phyloP scores from a whole-genome alignment of 176 grass and related monocot genomes.

The Saccharum spontaneum region DNA sequence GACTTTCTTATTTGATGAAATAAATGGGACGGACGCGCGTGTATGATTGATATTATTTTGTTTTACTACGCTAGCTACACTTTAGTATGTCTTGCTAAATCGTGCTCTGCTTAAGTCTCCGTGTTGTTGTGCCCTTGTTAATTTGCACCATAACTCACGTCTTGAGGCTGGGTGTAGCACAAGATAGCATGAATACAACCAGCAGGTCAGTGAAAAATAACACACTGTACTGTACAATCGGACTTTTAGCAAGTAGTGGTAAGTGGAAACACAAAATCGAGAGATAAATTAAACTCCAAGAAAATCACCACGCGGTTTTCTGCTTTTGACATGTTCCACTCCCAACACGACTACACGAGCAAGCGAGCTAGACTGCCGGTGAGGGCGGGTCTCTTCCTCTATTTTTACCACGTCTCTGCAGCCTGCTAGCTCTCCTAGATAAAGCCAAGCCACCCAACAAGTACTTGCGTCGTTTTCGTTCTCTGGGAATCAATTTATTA shows the following conservation, averaged over 20 bases:
- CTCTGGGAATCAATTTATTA: background rate
- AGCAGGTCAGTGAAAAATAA: too few species aligned
- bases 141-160: background rate
- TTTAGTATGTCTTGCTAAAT: too few species aligned
- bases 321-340: constrained; percentile 30
- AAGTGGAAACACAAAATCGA: background rate
- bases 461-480: background rate
- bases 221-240: too few species aligned
- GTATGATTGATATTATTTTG: background rate
- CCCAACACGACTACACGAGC: too few species aligned
- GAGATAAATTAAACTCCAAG: background rate
- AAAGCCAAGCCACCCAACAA: background rate
- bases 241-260: background rate
- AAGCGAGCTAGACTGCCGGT: too few species aligned
- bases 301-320: constrained; percentile 32
- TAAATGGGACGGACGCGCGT: background rate
- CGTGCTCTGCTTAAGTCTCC: background rate
- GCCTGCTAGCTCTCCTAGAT: background rate
- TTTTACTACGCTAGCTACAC: background rate
- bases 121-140: background rate
- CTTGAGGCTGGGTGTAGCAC: background rate
- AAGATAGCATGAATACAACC: background rate
- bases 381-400: too few species aligned
- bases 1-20: background rate
- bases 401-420: constrained; percentile 27